These are phyloP conservation scores for Jatropha curcas DNA, from an alignment of 345 rosid genomes.

Conservation along the genomic window DNA sequence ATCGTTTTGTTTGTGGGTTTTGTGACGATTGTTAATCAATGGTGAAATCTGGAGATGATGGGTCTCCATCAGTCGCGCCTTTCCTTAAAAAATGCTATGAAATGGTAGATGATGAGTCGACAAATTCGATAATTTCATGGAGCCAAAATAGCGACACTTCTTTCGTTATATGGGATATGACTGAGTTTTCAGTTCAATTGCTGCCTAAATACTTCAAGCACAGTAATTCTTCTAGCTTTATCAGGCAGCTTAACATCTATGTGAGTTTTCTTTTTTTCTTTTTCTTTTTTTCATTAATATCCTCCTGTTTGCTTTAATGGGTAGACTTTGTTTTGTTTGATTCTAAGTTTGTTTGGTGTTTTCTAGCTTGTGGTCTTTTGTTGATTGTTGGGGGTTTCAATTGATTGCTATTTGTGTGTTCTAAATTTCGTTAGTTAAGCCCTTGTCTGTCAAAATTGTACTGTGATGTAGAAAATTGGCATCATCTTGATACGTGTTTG, in stretches of 20 bases:
- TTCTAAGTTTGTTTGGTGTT: not conserved
- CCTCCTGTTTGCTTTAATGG: conserved; percentile 1
- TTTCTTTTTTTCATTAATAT: no score
- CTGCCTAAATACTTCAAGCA: conserved; percentile 81
- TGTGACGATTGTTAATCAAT: conserved; percentile 1
- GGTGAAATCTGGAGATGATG: conserved; percentile 61
- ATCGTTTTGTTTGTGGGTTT: not conserved
- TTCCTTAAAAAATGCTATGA: conserved; percentile 84
- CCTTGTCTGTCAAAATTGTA: not conserved
- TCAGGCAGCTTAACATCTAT: conserved; percentile 89
- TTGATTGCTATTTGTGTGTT: not conserved
- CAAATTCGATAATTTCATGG: conserved; percentile 73
- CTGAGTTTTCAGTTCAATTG: conserved; percentile 61
- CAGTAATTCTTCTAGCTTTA: conserved; percentile 74
- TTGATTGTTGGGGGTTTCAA: conserved; percentile 9
- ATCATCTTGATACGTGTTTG: not conserved
- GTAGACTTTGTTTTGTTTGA: not conserved
- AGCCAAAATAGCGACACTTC: conserved; percentile 44
- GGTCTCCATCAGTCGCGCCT: conserved; percentile 55
- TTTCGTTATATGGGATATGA: conserved; percentile 62
- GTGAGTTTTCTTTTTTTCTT: conserved; percentile 39
- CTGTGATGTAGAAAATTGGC: not conserved
- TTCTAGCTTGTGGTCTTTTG: not conserved
- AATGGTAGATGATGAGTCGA: conserved; percentile 73
- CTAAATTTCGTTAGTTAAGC: not conserved